phyloP scores from a whole-genome alignment of 31 red algal genomes.

The Asparagopsis taxiformis region DNA sequence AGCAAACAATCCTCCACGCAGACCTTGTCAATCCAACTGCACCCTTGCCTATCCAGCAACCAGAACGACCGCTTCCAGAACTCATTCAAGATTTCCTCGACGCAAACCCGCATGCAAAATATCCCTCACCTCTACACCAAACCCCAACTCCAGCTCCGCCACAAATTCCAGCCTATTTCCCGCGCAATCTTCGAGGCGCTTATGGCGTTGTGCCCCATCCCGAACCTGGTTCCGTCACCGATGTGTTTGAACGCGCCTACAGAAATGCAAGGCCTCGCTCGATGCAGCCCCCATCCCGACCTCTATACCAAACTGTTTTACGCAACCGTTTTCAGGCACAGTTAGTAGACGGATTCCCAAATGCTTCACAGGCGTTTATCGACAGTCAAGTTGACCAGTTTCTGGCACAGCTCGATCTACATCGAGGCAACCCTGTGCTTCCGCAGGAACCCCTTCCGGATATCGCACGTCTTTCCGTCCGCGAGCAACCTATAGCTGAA shows the following conservation, averaged over 20 bases:
- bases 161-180: no score
- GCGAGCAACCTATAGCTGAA: background rate
- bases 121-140: no score
- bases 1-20: no score
- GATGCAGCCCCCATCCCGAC: slow-evolving; percentile 1
- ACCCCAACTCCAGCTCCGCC: no score
- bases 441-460: background rate
- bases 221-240: slow-evolving; percentile 13
- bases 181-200: no score
- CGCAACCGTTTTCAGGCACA: background rate
- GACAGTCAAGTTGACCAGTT: background rate
- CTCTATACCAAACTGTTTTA: background rate
- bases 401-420: slow-evolving; percentile 2
- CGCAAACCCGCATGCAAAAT: no score
- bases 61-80: no score
- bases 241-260: slow-evolving; percentile 20
- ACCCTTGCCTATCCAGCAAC: no score
- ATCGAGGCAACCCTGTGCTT: background rate
- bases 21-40: no score
- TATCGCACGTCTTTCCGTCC: background rate
- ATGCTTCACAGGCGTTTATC: background rate
- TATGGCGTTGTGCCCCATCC: no score
- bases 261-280: background rate
- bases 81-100: no score
- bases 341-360: background rate